phyloP scores from a whole-genome alignment of 495 filamentous ascomycete species.

The Podospora australis region DNA sequence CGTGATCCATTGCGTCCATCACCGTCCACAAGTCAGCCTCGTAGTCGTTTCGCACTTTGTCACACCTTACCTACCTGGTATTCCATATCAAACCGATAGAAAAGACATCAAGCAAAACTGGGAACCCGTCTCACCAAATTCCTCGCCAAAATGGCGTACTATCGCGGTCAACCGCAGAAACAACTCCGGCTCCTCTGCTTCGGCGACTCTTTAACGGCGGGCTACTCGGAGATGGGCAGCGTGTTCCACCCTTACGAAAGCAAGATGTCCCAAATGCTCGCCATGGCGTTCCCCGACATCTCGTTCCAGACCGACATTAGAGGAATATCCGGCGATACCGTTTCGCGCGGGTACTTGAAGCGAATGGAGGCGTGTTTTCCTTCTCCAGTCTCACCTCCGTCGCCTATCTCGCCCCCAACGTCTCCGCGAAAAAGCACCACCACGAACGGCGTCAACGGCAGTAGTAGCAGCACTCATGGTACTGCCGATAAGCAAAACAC shows the following conservation, averaged over 20 bases:
- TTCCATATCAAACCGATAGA: too few relatives aligned
- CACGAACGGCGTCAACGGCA: too few relatives aligned
- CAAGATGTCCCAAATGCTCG: slow-evolving; percentile 32
- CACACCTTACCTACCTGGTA: too few relatives aligned
- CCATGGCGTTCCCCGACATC: slow-evolving; percentile 32
- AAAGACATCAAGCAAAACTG: neutral
- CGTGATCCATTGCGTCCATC: too few relatives aligned
- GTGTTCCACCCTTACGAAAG: slow-evolving; percentile 47
- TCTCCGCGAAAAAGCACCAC: too few relatives aligned
- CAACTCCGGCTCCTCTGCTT: slow-evolving; percentile 57
- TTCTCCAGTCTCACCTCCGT: slow-evolving; percentile 3
- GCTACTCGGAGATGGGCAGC: slow-evolving; percentile 42
- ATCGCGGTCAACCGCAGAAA: slow-evolving; percentile 8
- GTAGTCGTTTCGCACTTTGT: too few relatives aligned
- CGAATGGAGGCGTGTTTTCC: slow-evolving; percentile 43
- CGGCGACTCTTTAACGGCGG: slow-evolving; percentile 57
- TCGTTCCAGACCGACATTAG: slow-evolving; percentile 31
- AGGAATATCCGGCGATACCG: slow-evolving; percentile 47
- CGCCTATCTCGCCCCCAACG: neutral
- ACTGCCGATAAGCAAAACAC: slow-evolving; percentile 5
- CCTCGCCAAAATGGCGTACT: slow-evolving; percentile 16
- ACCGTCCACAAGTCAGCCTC: too few relatives aligned
- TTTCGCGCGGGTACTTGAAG: slow-evolving; percentile 38
- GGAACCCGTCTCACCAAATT: neutral
- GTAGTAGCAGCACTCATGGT: too few relatives aligned